Conservation (phyloP, 345 rosid species). For the Eucalyptus leucophloia region DNA sequence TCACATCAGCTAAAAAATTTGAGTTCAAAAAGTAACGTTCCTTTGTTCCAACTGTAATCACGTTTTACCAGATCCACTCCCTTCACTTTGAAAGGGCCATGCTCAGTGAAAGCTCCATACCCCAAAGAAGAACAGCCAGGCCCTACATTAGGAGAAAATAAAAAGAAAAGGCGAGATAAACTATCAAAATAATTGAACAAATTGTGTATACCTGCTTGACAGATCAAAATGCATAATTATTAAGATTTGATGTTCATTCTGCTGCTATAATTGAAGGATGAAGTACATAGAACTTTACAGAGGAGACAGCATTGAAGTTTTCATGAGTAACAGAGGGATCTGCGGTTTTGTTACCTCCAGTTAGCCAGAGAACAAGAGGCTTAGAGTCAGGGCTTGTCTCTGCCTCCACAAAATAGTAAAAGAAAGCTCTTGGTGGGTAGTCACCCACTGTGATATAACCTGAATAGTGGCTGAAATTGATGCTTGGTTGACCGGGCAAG, state of each 20-base stretch:
- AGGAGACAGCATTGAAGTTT: not conserved
- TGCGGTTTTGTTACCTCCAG: slow-evolving; percentile 10
- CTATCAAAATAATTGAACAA: not conserved
- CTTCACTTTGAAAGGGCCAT: slow-evolving; percentile 24
- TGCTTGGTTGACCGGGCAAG: slow-evolving; percentile 18
- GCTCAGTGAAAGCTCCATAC: slow-evolving; percentile 23
- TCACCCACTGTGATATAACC: slow-evolving; percentile 18
- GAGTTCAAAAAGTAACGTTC: not conserved
- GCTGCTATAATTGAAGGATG: not conserved
- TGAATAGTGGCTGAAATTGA: slow-evolving; percentile 14
- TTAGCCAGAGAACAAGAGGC: slow-evolving; percentile 36
- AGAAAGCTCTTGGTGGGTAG: not conserved
- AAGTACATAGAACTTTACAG: not conserved
- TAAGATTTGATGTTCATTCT: not conserved
- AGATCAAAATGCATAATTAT: not conserved
- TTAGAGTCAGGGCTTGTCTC: slow-evolving; percentile 10
- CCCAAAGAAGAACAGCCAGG: slow-evolving; percentile 34
- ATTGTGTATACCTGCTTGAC: not conserved
- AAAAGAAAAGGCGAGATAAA: not conserved
- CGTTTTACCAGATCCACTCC: slow-evolving; percentile 2
- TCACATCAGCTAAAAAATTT: not conserved
- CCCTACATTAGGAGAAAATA: not conserved
- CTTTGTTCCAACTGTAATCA: slow-evolving; percentile 26
- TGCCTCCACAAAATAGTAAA: slow-evolving; percentile 10
- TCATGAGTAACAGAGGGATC: not conserved